phyloP scores from a whole-genome alignment of 768 basidiomycete species.

The Phylloporus rhodoxanthus region DNA sequence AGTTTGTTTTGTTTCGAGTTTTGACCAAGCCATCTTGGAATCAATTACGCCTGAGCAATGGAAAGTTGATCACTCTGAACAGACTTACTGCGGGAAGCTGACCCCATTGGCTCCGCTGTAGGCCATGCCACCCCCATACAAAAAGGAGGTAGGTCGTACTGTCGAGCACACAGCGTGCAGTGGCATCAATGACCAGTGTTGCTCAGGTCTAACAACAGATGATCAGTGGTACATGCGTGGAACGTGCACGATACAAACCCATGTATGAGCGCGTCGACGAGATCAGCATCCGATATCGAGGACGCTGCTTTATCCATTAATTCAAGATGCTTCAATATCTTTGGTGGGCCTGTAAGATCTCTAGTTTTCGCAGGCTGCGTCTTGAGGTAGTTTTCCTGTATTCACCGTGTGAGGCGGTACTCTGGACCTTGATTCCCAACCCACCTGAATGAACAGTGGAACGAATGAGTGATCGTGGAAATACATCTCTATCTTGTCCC shows the following conservation, averaged over 20 bases:
- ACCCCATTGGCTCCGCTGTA: constrained; percentile 64
- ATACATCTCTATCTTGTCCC: constrained; percentile 92
- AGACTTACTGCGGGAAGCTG: constrained; percentile 76
- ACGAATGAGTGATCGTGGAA: constrained; percentile 95
- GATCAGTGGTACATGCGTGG: neutral
- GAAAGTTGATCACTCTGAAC: neutral
- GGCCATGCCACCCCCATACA: constrained; percentile 68
- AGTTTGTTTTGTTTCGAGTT: constrained; percentile 92
- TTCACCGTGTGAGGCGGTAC: constrained; percentile 22
- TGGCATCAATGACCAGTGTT: constrained; percentile 95
- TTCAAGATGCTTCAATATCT: constrained; percentile 64
- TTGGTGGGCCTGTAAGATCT: constrained; percentile 56
- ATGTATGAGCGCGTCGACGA: constrained; percentile 90
- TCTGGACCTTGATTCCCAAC: neutral
- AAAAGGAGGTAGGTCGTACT: constrained; percentile 76
- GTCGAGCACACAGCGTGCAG: constrained; percentile 88
- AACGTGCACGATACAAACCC: constrained; percentile 46
- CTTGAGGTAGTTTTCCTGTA: constrained; percentile 88
- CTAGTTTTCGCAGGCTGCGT: constrained; percentile 61
- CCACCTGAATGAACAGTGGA: constrained; percentile 90
- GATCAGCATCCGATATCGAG: constrained; percentile 90
- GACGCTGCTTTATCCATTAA: constrained; percentile 86
- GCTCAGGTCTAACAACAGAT: constrained; percentile 61
- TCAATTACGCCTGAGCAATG: neutral
- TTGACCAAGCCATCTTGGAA: constrained; percentile 87